Evolutionary conservation across 495 filamentous ascomycete genomes (phyloP).

Genomic region (Gamarada debralockiae): DNA sequence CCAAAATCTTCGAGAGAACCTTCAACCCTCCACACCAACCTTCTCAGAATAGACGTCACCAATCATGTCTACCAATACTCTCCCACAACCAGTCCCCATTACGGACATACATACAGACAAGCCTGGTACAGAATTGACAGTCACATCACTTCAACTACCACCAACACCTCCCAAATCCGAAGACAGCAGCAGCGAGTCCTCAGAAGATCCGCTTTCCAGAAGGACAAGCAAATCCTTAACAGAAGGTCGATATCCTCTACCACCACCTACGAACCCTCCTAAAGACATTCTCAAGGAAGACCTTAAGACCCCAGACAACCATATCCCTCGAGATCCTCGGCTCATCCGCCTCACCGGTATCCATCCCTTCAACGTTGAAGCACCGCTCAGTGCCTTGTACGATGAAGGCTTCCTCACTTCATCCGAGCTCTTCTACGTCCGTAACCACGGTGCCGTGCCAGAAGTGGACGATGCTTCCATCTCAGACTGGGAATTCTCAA

Average conservation of each 20-base stretch:
- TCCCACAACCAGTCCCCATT: not conserved
- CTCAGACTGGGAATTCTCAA: slow-evolving; percentile 76
- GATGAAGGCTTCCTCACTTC: slow-evolving; percentile 88
- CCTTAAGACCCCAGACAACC: slow-evolving; percentile 75
- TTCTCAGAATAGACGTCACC: not conserved
- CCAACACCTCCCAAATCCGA: slow-evolving; percentile 23
- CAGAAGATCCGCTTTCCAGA: slow-evolving; percentile 13
- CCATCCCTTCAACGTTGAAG: slow-evolving; percentile 93
- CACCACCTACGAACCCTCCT: slow-evolving; percentile 61
- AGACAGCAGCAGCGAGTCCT: slow-evolving; percentile 10
- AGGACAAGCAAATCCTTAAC: slow-evolving; percentile 6
- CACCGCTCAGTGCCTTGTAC: slow-evolving; percentile 75
- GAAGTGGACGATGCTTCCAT: slow-evolving; percentile 68
- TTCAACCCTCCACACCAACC: not conserved
- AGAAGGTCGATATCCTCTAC: slow-evolving; percentile 47
- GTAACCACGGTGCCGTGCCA: slow-evolving; percentile 90
- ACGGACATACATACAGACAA: not conserved
- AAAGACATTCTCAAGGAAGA: slow-evolving; percentile 69
- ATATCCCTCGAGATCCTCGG: slow-evolving; percentile 83
- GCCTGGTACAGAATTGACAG: not conserved
- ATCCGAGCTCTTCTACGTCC: slow-evolving; percentile 92
- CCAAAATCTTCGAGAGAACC: not conserved
- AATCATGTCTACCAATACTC: slow-evolving; percentile 4
- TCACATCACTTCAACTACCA: slow-evolving; percentile 6
- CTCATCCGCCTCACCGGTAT: slow-evolving; percentile 86